Evolutionary conservation across 2,329 filamentous ascomycete genomes (phyloP), one percentile per base, ranked within the genome.

Genomic region (Onygena corvina): DNA sequence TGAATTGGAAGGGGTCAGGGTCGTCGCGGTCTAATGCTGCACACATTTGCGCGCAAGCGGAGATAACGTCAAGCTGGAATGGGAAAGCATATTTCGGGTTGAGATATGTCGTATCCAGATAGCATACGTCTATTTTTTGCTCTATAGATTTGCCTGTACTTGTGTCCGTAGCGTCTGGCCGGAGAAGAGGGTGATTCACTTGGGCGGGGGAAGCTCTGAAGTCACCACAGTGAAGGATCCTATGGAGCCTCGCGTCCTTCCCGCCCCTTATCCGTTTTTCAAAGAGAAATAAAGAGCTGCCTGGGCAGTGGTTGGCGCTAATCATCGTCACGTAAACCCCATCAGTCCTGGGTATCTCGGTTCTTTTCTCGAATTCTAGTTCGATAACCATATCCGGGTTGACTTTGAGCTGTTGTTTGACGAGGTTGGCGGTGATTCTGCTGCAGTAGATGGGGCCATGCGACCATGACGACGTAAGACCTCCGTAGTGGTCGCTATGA

Each of bases 361-460:
- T 75, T 47, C 76, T 80, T 59, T 80, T 73, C 54, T 96, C 89
- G 58, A 93, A 98, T 11, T 94, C 85, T 1, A 98, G 72, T 58
- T 84, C 79, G 1, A 92, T 76, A 0, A 98, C 78, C 74, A 83
- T 96, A 63, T 88, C 85, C 0, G 84, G 80, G 47, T 93, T 84
- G 1, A 94, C 93, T 36, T 80, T 78, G 5, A 98, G 73, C 64
- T 95, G 89, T 58, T 84, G 84, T 53, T 83, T 81, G 29, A 96
- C 86, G 2, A 98, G 74, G 59, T 93, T 94, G 0, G 79, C 92
- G 0, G 92, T 98, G 11, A 94, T 85, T 57, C 81, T 83, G 61
- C 90, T 96, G 70, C 92, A 96, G 61, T 94, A 98, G 45, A 98
- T 96, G 0, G 89, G 90, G 0, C 92, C 92, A 62, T 98, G 89